These are phyloP conservation scores for Telfairia occidentalis DNA, from an alignment of 331 rosid species.

Conservation along the genomic window DNA sequence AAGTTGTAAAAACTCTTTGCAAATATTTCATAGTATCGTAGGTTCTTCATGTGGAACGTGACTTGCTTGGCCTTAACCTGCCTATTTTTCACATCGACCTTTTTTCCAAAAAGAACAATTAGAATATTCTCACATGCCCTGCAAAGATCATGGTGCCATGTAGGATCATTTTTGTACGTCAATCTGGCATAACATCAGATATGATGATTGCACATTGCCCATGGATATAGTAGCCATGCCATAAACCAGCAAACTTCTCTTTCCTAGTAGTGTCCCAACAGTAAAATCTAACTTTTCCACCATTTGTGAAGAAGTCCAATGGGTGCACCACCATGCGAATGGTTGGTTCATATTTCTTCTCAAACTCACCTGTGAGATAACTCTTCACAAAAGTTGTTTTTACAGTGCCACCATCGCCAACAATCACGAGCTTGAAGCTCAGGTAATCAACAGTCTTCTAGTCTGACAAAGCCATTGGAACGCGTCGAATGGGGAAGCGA, in stretches of 20 bases:
- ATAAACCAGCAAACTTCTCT: conserved; percentile 67
- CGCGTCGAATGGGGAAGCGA: neutral
- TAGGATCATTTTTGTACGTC: conserved; percentile 35
- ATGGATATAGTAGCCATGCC: conserved; percentile 65
- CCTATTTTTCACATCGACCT: conserved; percentile 36
- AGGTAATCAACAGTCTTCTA: conserved; percentile 83
- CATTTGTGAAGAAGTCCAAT: conserved; percentile 29
- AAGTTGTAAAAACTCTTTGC: conserved; percentile 42
- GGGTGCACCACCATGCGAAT: conserved; percentile 38
- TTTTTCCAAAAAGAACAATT: conserved; percentile 34
- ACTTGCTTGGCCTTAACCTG: conserved; percentile 43
- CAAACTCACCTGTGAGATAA: conserved; percentile 29
- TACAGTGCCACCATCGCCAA: conserved; percentile 87
- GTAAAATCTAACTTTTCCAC: conserved; percentile 29
- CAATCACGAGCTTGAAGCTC: conserved; percentile 77
- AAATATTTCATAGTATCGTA: conserved; percentile 36
- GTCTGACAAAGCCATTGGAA: conserved; percentile 44
- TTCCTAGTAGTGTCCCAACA: conserved; percentile 44
- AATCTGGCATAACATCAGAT: conserved; percentile 34
- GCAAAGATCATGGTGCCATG: conserved; percentile 34
- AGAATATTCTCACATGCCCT: conserved; percentile 44
- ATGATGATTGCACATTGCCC: conserved; percentile 39
- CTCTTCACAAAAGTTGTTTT: conserved; percentile 32
- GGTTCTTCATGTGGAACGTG: conserved; percentile 34
- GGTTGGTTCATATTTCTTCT: conserved; percentile 36